phyloP scores from a whole-genome alignment of 1,284 basidiomycete species.

The Bjerkandera adusta region DNA sequence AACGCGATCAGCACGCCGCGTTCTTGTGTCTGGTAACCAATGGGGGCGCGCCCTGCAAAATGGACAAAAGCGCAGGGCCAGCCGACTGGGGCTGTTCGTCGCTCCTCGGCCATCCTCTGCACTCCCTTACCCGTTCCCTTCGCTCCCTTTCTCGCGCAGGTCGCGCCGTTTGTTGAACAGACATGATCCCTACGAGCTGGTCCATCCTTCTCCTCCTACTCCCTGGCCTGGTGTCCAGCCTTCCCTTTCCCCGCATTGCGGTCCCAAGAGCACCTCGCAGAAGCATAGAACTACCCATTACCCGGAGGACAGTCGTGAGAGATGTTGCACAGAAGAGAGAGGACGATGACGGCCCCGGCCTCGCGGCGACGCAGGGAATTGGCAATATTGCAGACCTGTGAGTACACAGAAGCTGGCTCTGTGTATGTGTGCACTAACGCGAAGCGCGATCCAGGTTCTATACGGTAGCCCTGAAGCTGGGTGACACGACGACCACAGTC shows the following conservation, averaged over 20 bases:
- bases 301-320: slow-evolving; percentile 6
- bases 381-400: slow-evolving; percentile 28
- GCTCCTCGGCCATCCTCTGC: slow-evolving; percentile 6
- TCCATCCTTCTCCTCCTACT: slow-evolving; percentile 10
- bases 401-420: slow-evolving; percentile 13
- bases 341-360: too few species aligned
- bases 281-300: slow-evolving; percentile 7
- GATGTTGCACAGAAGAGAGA: slow-evolving; percentile 12
- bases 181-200: slow-evolving; percentile 18
- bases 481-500: slow-evolving; percentile 26
- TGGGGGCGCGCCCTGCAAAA: neutral
- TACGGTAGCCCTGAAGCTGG: slow-evolving; percentile 28
- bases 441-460: slow-evolving; percentile 24
- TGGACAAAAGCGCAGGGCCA: slow-evolving; percentile 2
- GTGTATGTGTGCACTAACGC: neutral
- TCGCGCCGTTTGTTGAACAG: slow-evolving; percentile 8
- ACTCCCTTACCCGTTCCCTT: slow-evolving; percentile 6
- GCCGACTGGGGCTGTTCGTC: slow-evolving; percentile 5
- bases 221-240: slow-evolving; percentile 9
- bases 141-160: slow-evolving; percentile 15
- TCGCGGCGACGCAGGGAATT: slow-evolving; percentile 22
- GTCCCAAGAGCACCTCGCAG: slow-evolving; percentile 3
- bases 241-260: slow-evolving; percentile 11
- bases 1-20: slow-evolving; percentile 5
- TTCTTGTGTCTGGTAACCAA: slow-evolving; percentile 9